Evolutionary conservation across 1,139 yeast species (phyloP).

Genomic region (Candida sanyaensis): DNA sequence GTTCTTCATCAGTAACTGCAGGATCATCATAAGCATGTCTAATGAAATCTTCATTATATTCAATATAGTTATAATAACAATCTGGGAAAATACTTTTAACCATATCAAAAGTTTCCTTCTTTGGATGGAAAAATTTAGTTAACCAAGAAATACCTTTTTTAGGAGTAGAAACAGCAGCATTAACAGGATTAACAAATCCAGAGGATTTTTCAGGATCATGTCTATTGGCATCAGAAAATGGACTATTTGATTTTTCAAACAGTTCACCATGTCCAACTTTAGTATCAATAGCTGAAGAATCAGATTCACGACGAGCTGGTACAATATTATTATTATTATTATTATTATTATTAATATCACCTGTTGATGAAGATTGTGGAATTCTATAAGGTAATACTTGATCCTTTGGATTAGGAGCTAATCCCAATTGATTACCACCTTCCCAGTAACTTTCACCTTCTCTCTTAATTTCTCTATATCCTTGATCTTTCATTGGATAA

Average conservation of each 20-base stretch:
- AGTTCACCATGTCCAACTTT: slow-evolving; percentile 20
- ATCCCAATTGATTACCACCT: slow-evolving; percentile 46
- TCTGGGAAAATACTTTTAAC: slow-evolving; percentile 42
- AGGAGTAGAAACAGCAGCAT: slow-evolving; percentile 16
- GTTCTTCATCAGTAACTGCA: slow-evolving; percentile 58
- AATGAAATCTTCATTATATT: slow-evolving; percentile 43
- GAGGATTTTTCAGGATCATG: slow-evolving; percentile 15
- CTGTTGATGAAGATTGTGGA: slow-evolving; percentile 9
- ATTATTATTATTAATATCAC: slow-evolving; percentile 3
- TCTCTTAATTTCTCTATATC: slow-evolving; percentile 53
- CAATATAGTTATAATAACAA: slow-evolving; percentile 42
- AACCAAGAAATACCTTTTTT: slow-evolving; percentile 29
- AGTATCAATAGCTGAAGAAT: slow-evolving; percentile 15
- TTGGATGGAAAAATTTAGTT: slow-evolving; percentile 43
- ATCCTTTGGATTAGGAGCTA: slow-evolving; percentile 24
- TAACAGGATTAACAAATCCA: slow-evolving; percentile 14
- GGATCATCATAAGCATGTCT: slow-evolving; percentile 68
- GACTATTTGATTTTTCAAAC: slow-evolving; percentile 19
- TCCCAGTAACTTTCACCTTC: slow-evolving; percentile 56
- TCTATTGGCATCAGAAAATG: slow-evolving; percentile 12
- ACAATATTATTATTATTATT: slow-evolving; percentile 2
- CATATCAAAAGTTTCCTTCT: slow-evolving; percentile 39
- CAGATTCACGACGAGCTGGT: slow-evolving; percentile 10
- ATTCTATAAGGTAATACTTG: slow-evolving; percentile 26
- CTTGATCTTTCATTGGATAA: slow-evolving; percentile 64